Evolutionary conservation across 768 basidiomycete species (phyloP).

Genomic region (Collybiopsis luxurians): DNA sequence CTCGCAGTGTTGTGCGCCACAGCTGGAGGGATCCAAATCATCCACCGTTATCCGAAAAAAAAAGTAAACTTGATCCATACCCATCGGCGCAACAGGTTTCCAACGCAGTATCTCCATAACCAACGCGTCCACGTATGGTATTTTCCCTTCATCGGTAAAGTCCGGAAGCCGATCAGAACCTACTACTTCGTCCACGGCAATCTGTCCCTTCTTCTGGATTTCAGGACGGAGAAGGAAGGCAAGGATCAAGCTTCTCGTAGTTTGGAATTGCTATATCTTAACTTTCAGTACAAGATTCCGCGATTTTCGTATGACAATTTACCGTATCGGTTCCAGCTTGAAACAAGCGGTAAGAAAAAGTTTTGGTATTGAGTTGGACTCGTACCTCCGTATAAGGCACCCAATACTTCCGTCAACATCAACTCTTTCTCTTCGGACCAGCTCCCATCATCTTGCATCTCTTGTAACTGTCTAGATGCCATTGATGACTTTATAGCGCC

Average conservation of each 20-base stretch:
- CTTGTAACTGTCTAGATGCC: constrained; percentile 12
- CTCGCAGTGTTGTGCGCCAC: constrained; percentile 13
- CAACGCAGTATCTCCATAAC: constrained; percentile 16
- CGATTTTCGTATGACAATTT: background rate
- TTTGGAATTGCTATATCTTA: background rate
- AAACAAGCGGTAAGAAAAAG: background rate
- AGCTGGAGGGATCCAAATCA: constrained; percentile 4
- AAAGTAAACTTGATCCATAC: background rate
- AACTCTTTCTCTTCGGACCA: constrained; percentile 6
- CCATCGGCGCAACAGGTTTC: constrained; percentile 12
- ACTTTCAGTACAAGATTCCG: background rate
- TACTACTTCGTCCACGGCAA: constrained; percentile 19
- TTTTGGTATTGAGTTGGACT: no score
- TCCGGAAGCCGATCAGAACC: constrained; percentile 13
- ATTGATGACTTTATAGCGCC: constrained; percentile 16
- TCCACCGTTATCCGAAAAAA: no score
- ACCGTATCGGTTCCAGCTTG: background rate
- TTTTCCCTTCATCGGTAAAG: constrained; percentile 10
- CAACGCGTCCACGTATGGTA: constrained; percentile 18
- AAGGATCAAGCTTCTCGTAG: constrained; percentile 11
- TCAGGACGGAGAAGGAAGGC: constrained; percentile 17
- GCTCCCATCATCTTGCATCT: constrained; percentile 10
- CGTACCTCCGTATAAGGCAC: constrained; percentile 1
- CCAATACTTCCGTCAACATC: background rate
- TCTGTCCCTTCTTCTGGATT: constrained; percentile 15